These are phyloP conservation scores for Phytophthora pistaciae DNA, from an alignment of 352 stramenopile genomes.

Conservation along the genomic window DNA sequence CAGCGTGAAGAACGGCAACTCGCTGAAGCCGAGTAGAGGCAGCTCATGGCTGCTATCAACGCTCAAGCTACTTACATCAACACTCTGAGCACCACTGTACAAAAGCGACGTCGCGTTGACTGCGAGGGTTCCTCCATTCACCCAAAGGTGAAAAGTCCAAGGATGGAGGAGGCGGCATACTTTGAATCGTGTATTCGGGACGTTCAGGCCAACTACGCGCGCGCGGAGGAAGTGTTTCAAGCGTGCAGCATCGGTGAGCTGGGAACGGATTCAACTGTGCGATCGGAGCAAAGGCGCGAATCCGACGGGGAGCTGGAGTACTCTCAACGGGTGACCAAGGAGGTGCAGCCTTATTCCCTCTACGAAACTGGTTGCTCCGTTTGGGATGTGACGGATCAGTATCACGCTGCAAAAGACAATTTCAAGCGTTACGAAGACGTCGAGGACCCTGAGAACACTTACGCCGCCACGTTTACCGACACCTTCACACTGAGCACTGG, in stretches of 20 bases:
- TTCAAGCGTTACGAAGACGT: background rate
- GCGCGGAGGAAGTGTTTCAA: conserved; percentile 7
- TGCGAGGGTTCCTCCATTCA: background rate
- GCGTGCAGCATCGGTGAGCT: background rate
- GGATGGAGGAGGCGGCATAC: background rate
- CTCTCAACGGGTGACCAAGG: background rate
- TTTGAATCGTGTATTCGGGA: conserved; percentile 12
- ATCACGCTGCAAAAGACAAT: background rate
- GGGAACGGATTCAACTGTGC: background rate
- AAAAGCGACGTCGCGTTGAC: background rate
- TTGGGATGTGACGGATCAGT: background rate
- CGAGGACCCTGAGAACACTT: background rate
- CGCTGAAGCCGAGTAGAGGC: background rate
- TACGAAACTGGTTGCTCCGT: background rate
- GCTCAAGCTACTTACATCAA: background rate
- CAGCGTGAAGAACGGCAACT: background rate
- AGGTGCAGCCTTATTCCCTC: background rate
- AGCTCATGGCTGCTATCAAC: background rate
- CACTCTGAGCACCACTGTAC: background rate
- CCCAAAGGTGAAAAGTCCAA: background rate
- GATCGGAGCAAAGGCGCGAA: background rate
- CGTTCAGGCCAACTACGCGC: conserved; percentile 6
- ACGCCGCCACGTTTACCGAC: background rate
- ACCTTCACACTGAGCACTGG: background rate
- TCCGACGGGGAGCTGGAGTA: background rate